These are phyloP conservation scores for Saccharomyces eubayanus DNA, from an alignment of 805 yeast genomes.

Conservation along the genomic window DNA sequence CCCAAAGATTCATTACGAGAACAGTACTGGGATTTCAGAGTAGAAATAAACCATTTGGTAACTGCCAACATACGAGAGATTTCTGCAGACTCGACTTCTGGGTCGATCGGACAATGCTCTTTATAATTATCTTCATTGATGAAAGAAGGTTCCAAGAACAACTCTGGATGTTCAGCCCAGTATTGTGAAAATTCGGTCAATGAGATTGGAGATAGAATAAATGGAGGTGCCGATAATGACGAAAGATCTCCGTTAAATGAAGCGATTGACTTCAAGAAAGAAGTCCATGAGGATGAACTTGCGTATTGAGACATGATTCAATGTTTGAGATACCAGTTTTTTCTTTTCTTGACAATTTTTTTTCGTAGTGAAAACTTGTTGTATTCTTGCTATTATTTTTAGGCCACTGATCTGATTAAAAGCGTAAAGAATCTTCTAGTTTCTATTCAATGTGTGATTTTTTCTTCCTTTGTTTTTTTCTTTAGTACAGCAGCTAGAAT, in stretches of 20 bases:
- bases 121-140: slow-evolving; percentile 18
- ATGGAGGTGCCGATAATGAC: slow-evolving; percentile 94
- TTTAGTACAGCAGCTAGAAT: neutral
- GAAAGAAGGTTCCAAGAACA: slow-evolving; percentile 65
- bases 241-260: slow-evolving; percentile 91
- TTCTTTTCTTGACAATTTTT: neutral
- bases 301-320: slow-evolving; percentile 30
- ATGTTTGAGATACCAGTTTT: neutral
- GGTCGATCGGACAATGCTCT: slow-evolving; percentile 25
- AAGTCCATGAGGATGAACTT: slow-evolving; percentile 66
- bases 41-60: slow-evolving; percentile 81
- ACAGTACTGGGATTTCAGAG: slow-evolving; percentile 86
- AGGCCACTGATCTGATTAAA: neutral
- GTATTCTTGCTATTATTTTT: neutral
- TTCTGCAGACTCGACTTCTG: slow-evolving; percentile 34
- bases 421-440: neutral
- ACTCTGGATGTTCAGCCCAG: slow-evolving; percentile 91
- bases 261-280: slow-evolving; percentile 84
- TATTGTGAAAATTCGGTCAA: slow-evolving; percentile 86
- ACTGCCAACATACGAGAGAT: slow-evolving; percentile 60
- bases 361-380: neutral
- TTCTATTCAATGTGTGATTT: neutral
- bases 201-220: slow-evolving; percentile 85
- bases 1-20: slow-evolving; percentile 86
- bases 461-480: neutral